Percentiles rank a stretch among this genome's conserved stretches.
Evolutionary conservation across 2,329 filamentous ascomycete genomes (phyloP).

Genomic region (Ceratocystis cacaofunesta): DNA sequence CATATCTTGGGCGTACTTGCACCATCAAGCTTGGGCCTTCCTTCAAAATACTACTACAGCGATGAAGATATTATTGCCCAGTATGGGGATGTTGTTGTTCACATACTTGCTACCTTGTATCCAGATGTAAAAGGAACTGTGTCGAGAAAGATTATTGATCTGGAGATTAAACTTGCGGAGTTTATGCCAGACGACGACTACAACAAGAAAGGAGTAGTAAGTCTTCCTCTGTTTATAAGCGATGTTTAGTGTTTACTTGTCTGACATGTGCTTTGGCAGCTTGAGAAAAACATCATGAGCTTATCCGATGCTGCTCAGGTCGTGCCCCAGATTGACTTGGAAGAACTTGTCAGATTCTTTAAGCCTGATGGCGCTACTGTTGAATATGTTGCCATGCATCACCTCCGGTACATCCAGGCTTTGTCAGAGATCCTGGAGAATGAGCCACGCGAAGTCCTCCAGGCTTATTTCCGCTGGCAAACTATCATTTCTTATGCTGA

Average conservation of each 20-base stretch:
- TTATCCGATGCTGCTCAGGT: conserved; percentile 40
- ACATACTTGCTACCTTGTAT: conserved; percentile 23
- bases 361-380: conserved; percentile 22
- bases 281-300: conserved; percentile 38
- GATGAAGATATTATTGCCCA: conserved; percentile 37
- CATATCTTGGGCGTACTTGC: conserved; percentile 29
- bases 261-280: not conserved
- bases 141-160: conserved; percentile 32
- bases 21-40: conserved; percentile 40
- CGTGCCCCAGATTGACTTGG: conserved; percentile 40
- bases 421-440: conserved; percentile 40
- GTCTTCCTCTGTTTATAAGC: conserved; percentile 12
- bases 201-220: conserved; percentile 42
- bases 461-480: conserved; percentile 50
- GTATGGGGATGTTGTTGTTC: conserved; percentile 29
- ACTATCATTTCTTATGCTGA: conserved; percentile 37
- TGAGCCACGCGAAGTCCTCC: conserved; percentile 39
- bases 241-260: not conserved
- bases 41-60: conserved; percentile 46
- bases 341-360: conserved; percentile 36
- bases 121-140: conserved; percentile 26
- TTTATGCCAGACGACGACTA: conserved; percentile 44
- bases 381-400: conserved; percentile 41
- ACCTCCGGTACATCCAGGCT: conserved; percentile 45
- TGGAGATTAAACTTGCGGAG: conserved; percentile 47